Evolutionary conservation across 352 stramenopile genomes (phyloP), one percentile per base, ranked within the genome.

Genomic region (Phytophthora lateralis): DNA sequence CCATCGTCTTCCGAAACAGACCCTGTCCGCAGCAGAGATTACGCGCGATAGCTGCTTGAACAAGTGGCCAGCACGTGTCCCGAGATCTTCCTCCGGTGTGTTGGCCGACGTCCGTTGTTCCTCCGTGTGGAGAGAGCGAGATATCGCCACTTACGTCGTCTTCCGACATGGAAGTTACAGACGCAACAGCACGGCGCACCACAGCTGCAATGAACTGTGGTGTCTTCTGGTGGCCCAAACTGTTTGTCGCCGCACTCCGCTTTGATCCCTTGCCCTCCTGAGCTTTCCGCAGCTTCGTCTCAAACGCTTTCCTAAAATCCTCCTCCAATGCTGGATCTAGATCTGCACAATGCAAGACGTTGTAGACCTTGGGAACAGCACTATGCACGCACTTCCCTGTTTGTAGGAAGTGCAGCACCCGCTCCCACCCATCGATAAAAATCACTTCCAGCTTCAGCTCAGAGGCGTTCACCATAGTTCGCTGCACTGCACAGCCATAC

Each of bases 201-300:
- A n/a, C n/a, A n/a, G 67, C 43, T 0, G 55, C 74, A 14, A 87
- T 75, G 20, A 88, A 87, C 35, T 81, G 63, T 20, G 76, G 78
- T 0, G 76, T 87, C 63, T 83, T 85, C 35, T 86, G 76, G 41
- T 86, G 70, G 0, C 65, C 69, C 2, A 74, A 47, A 0, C 62
- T 37, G 2, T 72, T 67, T 4, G 4, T 43, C 9, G 47, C 54
- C 8, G 77, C 77, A 49, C 63, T 85, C 24, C 73, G 66, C 9
- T 66, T 41, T 1, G 34, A 58, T 0, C 66, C 66, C 27, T 45
- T 83, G 6, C 57, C 21, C 8, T 27, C 8, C 32, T 76, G 59
- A 2, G 67, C 79, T 53, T 78, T 50, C 1, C 20, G 17, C 20
- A 86, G 44, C 41, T 75, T 39, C 0, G 18, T 10, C 0, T 9